phyloP scores from a whole-genome alignment of 2,329 filamentous ascomycete species.

The Nigrospora oryzae region DNA sequence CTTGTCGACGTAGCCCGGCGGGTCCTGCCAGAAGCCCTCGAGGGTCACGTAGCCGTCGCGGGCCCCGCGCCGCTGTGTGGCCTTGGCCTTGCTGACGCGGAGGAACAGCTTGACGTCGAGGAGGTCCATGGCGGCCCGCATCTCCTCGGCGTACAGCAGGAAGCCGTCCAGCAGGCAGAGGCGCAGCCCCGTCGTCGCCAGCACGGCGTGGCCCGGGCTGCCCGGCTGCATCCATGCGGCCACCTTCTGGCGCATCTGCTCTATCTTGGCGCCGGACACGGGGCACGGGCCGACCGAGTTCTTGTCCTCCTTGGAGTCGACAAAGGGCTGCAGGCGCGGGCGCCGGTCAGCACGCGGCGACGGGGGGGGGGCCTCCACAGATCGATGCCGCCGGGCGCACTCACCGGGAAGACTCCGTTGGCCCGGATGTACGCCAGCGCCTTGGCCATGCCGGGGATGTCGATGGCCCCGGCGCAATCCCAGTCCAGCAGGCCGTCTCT shows the following conservation, averaged over 20 bases:
- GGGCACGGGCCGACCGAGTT: constrained; percentile 51
- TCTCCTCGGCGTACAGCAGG: constrained; percentile 60
- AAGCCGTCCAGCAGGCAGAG: constrained; percentile 84
- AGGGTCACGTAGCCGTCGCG: constrained; percentile 71
- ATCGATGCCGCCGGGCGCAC: constrained; percentile 12
- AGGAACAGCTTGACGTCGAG: constrained; percentile 77
- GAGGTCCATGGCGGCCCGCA: constrained; percentile 46
- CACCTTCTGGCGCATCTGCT: constrained; percentile 36
- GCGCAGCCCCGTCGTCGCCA: constrained; percentile 22
- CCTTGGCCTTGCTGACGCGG: constrained; percentile 54
- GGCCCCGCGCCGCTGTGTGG: constrained; percentile 57
- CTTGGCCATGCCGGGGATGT: constrained; percentile 58
- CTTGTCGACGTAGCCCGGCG: constrained; percentile 86
- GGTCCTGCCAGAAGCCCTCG: constrained; percentile 92
- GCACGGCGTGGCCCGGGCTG: constrained; percentile 30
- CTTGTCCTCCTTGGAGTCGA: constrained; percentile 52
- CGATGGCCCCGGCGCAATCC: constrained; percentile 78
- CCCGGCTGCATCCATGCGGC: constrained; percentile 34
- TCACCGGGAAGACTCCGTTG: constrained; percentile 57
- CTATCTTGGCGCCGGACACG: constrained; percentile 37
- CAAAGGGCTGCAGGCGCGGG: constrained; percentile 28
- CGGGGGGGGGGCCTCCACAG: too few species aligned
- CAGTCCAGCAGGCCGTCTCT: constrained; percentile 68
- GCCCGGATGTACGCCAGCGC: constrained; percentile 63
- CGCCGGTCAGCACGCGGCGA: background rate